phyloP scores from a whole-genome alignment of 441 rosid species.

The Mallotus japonicus region DNA sequence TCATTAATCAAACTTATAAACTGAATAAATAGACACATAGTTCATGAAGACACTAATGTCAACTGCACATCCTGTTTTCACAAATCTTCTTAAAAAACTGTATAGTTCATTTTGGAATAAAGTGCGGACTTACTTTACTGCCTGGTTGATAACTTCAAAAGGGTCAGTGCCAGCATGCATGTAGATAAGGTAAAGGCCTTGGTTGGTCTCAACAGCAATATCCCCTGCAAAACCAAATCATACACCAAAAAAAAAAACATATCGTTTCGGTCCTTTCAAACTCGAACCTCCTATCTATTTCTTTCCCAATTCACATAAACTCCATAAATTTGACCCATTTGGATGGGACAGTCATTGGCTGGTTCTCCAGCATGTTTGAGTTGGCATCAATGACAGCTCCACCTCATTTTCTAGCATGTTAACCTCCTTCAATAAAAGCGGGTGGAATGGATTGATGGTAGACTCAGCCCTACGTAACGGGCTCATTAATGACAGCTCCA shows the following conservation, averaged over 20 bases:
- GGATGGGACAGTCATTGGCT: slow-evolving; percentile 29
- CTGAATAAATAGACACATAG: neutral
- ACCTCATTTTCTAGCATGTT: slow-evolving; percentile 25
- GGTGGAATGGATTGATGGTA: slow-evolving; percentile 23
- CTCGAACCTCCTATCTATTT: slow-evolving; percentile 33
- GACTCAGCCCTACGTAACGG: slow-evolving; percentile 21
- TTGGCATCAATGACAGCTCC: slow-evolving; percentile 27
- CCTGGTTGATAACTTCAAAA: slow-evolving; percentile 83
- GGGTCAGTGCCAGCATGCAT: slow-evolving; percentile 94
- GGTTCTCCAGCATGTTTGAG: slow-evolving; percentile 31
- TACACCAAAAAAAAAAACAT: slow-evolving; percentile 31
- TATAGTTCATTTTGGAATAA: neutral
- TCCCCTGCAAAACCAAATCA: slow-evolving; percentile 75
- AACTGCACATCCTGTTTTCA: neutral
- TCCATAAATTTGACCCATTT: slow-evolving; percentile 26
- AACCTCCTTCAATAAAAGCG: slow-evolving; percentile 18
- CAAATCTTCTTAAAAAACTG: neutral
- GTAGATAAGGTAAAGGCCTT: slow-evolving; percentile 79
- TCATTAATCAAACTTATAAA: no score
- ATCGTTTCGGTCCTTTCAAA: slow-evolving; percentile 33
- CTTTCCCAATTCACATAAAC: slow-evolving; percentile 28
- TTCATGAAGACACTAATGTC: neutral
- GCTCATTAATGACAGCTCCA: slow-evolving; percentile 28
- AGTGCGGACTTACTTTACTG: slow-evolving; percentile 68
- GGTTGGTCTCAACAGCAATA: slow-evolving; percentile 72